phyloP scores from a whole-genome alignment of 805 yeast genomes.

The Wickerhamomyces alni region DNA sequence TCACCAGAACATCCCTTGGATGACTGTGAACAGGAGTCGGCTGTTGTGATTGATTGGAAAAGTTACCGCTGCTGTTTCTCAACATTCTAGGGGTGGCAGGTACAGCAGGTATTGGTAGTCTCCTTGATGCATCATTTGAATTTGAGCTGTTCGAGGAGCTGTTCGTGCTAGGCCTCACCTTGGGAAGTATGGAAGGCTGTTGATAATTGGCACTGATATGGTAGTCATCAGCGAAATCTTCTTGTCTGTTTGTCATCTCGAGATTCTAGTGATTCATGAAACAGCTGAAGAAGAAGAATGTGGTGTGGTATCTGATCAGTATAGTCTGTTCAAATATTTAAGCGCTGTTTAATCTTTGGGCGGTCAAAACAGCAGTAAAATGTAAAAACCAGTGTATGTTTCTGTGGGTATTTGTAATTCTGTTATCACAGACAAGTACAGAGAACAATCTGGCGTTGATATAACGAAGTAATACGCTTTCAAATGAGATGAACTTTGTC shows the following conservation, averaged over 20 bases:
- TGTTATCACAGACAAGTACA: too few relatives aligned
- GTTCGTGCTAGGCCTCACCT: constrained; percentile 15
- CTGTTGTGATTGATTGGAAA: constrained; percentile 7
- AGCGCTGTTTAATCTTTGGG: too few relatives aligned
- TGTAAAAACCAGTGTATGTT: too few relatives aligned
- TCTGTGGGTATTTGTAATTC: too few relatives aligned
- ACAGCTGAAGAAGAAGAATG: too few relatives aligned
- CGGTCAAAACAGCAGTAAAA: too few relatives aligned
- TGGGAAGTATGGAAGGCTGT: constrained; percentile 17
- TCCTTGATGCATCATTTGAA: constrained; percentile 2
- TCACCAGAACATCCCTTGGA: background rate
- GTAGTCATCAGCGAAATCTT: constrained; percentile 16
- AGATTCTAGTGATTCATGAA: background rate
- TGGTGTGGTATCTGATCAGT: too few relatives aligned
- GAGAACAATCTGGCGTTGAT: too few relatives aligned
- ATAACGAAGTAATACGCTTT: too few relatives aligned
- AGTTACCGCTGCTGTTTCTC: constrained; percentile 44
- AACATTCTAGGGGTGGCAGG: constrained; percentile 73
- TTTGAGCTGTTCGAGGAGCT: constrained; percentile 2
- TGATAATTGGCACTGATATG: constrained; percentile 21
- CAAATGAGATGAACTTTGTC: too few relatives aligned
- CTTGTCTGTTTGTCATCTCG: constrained; percentile 1
- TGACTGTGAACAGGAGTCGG: background rate
- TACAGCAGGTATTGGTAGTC: constrained; percentile 23
- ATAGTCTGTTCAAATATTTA: too few relatives aligned